Base-by-base conservation (phyloP, 2,329 filamentous ascomycete species). In the Penicillium sp. region DNA sequence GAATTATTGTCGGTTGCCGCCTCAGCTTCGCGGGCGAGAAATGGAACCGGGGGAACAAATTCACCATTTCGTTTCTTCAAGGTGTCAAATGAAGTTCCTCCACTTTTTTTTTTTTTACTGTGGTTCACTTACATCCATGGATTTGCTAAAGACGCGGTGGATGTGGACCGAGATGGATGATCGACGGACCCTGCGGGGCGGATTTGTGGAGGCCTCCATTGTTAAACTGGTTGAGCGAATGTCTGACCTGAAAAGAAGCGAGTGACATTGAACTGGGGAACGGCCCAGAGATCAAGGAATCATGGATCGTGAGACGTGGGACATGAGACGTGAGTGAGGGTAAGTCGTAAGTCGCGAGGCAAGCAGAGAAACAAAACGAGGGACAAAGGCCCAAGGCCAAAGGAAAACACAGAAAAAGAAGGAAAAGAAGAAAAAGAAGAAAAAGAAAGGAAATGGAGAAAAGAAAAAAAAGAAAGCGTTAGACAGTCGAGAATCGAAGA, bases 91-190 rank as follows among this genome's bases (percentile, higher is more conserved):
- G 16, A 29, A 25, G 23, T 4, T 23, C 25, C 19, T 41, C 4
- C 6, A 3, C 36, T 16, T n/a, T 50, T 11, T 21, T 6, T 47
- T 8, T 29, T 5, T 11, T 10, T 29, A 33, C 31, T 19, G 4
- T 41, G 4, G 31, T 38, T n/a, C 13, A 54, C 53, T 41, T 58
- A 65, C 64, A 49, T 64, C 62, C 19, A 59, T 55, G 23, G 56
- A 55, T 33, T 59, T 56, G 45, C 53, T 51, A 25, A 67, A 57
- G 6, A 61, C 62, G 9, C 65, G 65, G 19, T 65, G 62, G 25
- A 67, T 57, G 25, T 63, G 63, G 29, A 59, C 58, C 5, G 65
- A 61, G 50, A 67, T 60, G 39, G 65, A 67, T 33, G 65, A 65
- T 64, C 62, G 56, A 25, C 64, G 63, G 49, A 36, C 50, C 46